Evolutionary conservation across 257 asterid species (phyloP), one percentile per base, ranked within the genome.

Genomic region (Lantana camara): DNA sequence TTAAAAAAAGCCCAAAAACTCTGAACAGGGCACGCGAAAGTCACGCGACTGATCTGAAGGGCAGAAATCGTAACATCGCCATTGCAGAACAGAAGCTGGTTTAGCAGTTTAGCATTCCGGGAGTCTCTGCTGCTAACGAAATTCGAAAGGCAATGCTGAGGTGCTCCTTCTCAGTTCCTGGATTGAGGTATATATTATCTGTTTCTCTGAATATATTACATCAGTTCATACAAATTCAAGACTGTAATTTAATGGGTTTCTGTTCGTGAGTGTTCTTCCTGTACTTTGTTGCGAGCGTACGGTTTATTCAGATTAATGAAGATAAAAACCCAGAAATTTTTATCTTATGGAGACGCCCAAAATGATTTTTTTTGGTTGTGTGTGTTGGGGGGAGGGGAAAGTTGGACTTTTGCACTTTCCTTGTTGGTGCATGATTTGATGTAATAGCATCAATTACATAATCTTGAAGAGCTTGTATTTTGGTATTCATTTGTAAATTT

Each of bases 91-190:
- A 15, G 34, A 57, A 37, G 8, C 52, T 21, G 65, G 30, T 45
- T 4, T 35, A 35, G 8, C 7, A 27, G 32, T 30, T 15, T 49
- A 29, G 67, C 40, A 59, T 40, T 60, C 16, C 1, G 63, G 50
- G 41, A 19, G 14, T 49, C 56, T 30, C 62, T 10, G n/a, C n/a
- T n/a, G n/a, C n/a, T n/a, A n/a, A n/a, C n/a, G 24, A 12, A n/a
- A 20, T 57, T 47, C 22, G 7, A 8, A 7, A 41, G 60, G 68
- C 79, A 54, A 81, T 83, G 95, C 67, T 78, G 15, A 75, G 75
- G 72, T 72, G 68, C 73, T 61, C 77, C 12, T 64, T 73, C 60
- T 50, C 32, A 64, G 69, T 79, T 62, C 87, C 91, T 70, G 69
- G 73, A 45, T 45, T 70, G 24, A 76, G 95, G 95, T 83, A 69